Percentiles rank a stretch among this genome's conserved stretches.
Evolutionary conservation across 2,329 filamentous ascomycete genomes (phyloP).

Genomic region (Hymenoscyphus fructigenus): DNA sequence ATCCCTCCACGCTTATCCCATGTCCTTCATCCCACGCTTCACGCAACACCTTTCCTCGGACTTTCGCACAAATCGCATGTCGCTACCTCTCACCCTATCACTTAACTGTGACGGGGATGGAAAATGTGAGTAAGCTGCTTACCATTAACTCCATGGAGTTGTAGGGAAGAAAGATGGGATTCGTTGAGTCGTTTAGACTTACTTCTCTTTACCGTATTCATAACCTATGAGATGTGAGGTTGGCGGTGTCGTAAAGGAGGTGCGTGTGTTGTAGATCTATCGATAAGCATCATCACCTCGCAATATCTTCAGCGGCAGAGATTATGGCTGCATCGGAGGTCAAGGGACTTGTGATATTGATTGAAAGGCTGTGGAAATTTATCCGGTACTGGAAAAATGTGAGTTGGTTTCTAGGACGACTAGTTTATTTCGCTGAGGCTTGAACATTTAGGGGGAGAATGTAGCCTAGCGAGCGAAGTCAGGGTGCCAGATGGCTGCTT

Average conservation of each 20-base stretch:
- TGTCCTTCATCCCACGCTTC: background rate
- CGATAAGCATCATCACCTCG: conserved; percentile 1
- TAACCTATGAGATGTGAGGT: background rate
- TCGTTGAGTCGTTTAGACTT: background rate
- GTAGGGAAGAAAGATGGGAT: background rate
- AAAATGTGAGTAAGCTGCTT: background rate
- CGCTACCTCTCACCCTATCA: background rate
- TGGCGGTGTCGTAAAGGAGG: background rate
- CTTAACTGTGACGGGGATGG: background rate
- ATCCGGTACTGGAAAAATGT: too few relatives aligned
- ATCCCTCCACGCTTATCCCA: background rate
- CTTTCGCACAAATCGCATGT: background rate
- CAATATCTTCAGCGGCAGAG: background rate
- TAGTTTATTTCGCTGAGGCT: too few relatives aligned
- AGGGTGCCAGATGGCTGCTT: too few relatives aligned
- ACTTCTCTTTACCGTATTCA: background rate
- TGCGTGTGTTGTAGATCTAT: background rate
- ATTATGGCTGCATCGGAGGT: background rate
- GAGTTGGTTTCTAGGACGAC: too few relatives aligned
- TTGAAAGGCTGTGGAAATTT: too few relatives aligned
- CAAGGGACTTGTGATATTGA: too few relatives aligned
- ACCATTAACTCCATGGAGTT: background rate
- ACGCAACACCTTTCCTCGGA: background rate
- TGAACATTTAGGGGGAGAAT: too few relatives aligned
- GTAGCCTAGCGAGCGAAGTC: too few relatives aligned